These are phyloP conservation scores for Guadua angustifolia DNA, from an alignment of 176 grass and related monocot species.

Conservation along the genomic window DNA sequence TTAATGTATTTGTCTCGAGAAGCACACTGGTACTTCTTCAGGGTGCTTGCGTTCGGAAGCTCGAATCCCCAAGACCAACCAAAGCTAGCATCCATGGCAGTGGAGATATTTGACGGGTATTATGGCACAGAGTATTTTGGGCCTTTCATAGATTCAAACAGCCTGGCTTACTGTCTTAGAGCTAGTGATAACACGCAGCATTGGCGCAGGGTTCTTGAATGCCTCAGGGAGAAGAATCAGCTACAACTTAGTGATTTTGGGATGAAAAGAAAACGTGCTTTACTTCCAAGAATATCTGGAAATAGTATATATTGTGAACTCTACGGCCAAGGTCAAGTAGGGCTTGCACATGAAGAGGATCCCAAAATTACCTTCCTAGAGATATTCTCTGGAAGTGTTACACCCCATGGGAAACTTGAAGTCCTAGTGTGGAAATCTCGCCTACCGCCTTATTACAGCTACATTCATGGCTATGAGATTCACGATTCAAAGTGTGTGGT, in stretches of 20 bases:
- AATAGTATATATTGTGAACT: background rate
- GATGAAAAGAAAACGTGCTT: background rate
- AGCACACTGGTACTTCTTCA: conserved; percentile 22
- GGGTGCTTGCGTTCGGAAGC: conserved; percentile 27
- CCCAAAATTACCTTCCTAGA: background rate
- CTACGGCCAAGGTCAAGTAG: background rate
- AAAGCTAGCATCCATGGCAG: background rate
- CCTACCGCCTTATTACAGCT: too few relatives aligned
- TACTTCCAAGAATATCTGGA: background rate
- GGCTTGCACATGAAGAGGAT: background rate
- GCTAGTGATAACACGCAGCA: background rate
- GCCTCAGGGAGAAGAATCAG: background rate
- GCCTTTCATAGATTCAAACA: background rate
- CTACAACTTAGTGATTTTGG: too few relatives aligned
- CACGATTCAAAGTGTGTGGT: too few relatives aligned
- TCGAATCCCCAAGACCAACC: background rate
- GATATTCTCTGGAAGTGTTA: background rate
- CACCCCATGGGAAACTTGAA: background rate
- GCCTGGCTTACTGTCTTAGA: background rate
- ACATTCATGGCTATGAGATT: too few relatives aligned
- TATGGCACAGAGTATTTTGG: background rate
- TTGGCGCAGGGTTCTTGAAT: background rate
- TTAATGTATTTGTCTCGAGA: background rate
- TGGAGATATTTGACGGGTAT: background rate
- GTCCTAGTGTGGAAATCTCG: background rate